A percentile compares a stretch with the other conserved stretches of the same genome.
Conservation (phyloP, 2,329 filamentous ascomycete species). For the Trichoderma sp. region DNA sequence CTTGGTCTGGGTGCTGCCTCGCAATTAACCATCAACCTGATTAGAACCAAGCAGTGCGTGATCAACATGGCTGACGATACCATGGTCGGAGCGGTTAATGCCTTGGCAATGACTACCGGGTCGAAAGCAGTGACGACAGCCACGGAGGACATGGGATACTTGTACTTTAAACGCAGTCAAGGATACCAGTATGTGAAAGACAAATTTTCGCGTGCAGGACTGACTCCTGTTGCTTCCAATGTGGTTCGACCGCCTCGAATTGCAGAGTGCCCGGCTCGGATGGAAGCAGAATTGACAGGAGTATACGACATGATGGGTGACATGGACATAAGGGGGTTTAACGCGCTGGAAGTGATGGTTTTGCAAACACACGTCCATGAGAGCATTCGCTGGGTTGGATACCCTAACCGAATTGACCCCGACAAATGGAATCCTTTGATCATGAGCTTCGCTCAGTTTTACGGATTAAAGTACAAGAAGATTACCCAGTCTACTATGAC, state of each 20-base stretch:
- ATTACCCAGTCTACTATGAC: background rate
- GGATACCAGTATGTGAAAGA: background rate
- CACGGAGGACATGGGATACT: background rate
- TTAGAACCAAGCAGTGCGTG: background rate
- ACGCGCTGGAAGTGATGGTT: background rate
- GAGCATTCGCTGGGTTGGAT: background rate
- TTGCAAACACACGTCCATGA: background rate
- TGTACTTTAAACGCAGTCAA: background rate
- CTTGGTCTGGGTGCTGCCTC: background rate
- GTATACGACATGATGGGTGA: background rate
- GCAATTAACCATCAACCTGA: background rate
- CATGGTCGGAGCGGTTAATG: background rate
- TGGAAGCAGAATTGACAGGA: background rate
- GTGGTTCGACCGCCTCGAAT: background rate
- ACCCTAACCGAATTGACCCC: background rate
- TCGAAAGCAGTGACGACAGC: background rate
- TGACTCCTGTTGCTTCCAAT: background rate
- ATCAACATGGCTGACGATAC: background rate
- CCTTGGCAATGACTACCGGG: background rate
- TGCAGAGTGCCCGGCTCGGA: background rate
- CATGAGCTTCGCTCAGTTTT: background rate
- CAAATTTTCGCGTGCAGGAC: background rate
- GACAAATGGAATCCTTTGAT: background rate
- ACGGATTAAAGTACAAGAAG: background rate
- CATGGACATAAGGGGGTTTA: background rate